Evolutionary conservation across 176 grass and related monocot species (phyloP), one percentile per base, ranked within the genome.

Genomic region (Thalia dealbata): DNA sequence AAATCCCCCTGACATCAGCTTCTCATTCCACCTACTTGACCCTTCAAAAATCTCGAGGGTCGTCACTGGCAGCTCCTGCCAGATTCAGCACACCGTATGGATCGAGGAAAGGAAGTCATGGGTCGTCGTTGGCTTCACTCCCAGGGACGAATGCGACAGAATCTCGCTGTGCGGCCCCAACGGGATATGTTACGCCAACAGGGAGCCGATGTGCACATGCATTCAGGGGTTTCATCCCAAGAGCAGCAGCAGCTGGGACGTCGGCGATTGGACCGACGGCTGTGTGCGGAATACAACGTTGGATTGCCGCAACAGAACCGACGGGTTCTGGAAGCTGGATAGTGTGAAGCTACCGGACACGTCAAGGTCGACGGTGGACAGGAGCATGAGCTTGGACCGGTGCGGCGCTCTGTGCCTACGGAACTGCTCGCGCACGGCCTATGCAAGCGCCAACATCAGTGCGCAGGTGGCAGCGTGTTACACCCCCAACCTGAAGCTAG

Each of bases 281-380:
- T 64, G 61, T 25, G 61, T 64, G 24, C n/a, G 61, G 13, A 64
- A 29, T 1, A 64, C n/a, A 14, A 6, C 61, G 10, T 25, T 64
- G 6, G 61, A 64, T 14, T 64, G 61, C 25, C 32, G 4, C 32
- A 38, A 38, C 32, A 29, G 22, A 22, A 86, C 89, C 45, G 61
- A 64, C 25, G 61, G 24, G 25, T 64, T 64, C 14, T 19, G 2
- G 56, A n/a, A n/a, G 22, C 56, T 7, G 16, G 22, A 3, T 1
- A 23, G 56, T 7, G 7, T 23, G 56, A 60, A 60, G 56, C 22
- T 60, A 14, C 56, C 56, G 16, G 56, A 60, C 56, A 60, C 56
- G 3, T 60, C 56, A 5, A 60, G 22, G 7, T 60, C 56, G 10
- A 60, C 56, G 21, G 56, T 60, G 56, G 56, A 60, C 56, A 21